A percentile compares a stretch with the other conserved stretches of the same genome.
These are phyloP conservation scores for Cyberlindnera mycetangii DNA, from an alignment of 805 yeast genomes.

Conservation along the genomic window DNA sequence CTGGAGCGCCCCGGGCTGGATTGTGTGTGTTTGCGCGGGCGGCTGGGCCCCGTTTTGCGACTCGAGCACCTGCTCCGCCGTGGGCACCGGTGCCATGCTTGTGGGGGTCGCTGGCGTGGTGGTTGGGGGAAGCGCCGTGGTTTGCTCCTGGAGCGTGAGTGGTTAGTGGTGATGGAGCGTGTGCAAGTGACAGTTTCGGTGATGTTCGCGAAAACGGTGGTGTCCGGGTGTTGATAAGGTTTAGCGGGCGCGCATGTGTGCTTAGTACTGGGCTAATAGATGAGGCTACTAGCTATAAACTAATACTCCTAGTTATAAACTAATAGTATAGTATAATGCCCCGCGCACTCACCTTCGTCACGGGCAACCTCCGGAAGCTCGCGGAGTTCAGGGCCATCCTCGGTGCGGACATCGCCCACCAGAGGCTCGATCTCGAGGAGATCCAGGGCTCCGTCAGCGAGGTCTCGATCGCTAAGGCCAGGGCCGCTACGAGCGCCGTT, in stretches of 20 bases:
- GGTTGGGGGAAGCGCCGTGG: no score
- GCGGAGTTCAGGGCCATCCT: constrained; percentile 79
- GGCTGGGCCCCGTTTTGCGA: no score
- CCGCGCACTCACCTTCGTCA: constrained; percentile 54
- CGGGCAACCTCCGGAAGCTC: constrained; percentile 87
- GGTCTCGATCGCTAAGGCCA: constrained; percentile 76
- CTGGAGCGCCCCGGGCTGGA: constrained; percentile 1
- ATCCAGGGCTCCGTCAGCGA: constrained; percentile 83
- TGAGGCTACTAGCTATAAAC: no score
- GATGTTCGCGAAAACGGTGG: background rate
- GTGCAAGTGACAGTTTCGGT: no score
- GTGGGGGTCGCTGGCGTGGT: background rate
- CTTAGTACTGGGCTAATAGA: no score
- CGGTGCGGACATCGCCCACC: constrained; percentile 51
- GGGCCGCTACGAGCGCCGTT: constrained; percentile 59
- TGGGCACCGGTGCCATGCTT: background rate
- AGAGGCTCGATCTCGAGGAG: constrained; percentile 78
- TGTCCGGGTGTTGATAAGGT: background rate
- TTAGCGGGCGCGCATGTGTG: background rate
- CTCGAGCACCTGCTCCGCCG: background rate
- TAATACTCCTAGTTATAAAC: no score
- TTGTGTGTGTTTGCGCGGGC: background rate
- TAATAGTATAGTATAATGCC: background rate
- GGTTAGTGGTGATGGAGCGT: no score
- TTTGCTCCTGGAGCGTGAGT: no score